Evolutionary conservation across 257 asterid genomes (phyloP), one percentile per base, ranked within the genome.

Genomic region (Solanum ahanhuiri): DNA sequence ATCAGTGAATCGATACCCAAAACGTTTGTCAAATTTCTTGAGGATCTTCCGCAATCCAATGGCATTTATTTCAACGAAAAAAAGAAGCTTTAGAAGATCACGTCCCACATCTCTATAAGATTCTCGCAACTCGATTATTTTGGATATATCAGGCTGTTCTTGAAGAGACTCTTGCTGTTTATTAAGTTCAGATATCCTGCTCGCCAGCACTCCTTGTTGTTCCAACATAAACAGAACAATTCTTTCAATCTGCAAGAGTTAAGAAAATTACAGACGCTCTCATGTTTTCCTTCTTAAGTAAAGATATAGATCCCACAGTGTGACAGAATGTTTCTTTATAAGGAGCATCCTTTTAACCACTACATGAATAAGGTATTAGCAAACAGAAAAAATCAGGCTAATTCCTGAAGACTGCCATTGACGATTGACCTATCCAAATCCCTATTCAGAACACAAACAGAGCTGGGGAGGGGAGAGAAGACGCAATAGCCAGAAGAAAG

Each of bases 21-120:
- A 91, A 83, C 98, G 92, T 92, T 96, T 96, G 89, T 96, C 99
- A 84, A 95, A 93, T 91, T 96, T 96, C 94, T 96, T 96, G 64
- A 96, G 98, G 91, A 97, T 95, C 92, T 97, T 95, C 86, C 98
- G 91, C 57, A 97, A 87, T 67, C 99, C 99, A 90, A 94, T 88
- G 88, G 98, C 99, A 88, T 97, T 97, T 86, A 94, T 90, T 90
- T 97, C 99, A 43, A 97, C 94, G 41, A 95, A 97, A 90, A 91
- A 92, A 70, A 97, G 97, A 86, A 97, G 99, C 90, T 92, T 92
- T 71, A 94, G 87, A 66, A 97, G 99, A 89, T 95, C 98, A 82
- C 93, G 94, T 23, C 98, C 99, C 39, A 94, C 98, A 64, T 82
- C 94, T 90, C 98, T 91, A 89, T 97, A 97, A 86, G 96, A 92